Evolutionary conservation across 495 filamentous ascomycete species (phyloP).

Genomic region (Penicillium bovifimosum): DNA sequence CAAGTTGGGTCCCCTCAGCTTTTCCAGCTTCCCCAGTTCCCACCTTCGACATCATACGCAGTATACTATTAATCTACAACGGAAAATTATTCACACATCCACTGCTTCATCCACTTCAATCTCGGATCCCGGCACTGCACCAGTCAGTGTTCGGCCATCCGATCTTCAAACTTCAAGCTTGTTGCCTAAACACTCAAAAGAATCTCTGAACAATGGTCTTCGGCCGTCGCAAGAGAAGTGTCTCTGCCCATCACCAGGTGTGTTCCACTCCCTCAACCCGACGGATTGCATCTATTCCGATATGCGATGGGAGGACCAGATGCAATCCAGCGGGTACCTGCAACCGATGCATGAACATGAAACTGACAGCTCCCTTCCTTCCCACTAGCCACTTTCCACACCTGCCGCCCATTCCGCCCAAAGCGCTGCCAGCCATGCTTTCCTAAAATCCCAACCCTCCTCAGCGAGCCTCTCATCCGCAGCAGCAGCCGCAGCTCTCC

Average conservation of each 20-base stretch:
- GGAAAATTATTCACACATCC: neutral
- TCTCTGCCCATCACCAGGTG: slow-evolving; percentile 50
- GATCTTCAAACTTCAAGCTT: neutral
- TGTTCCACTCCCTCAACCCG: slow-evolving; percentile 17
- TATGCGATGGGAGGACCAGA: neutral
- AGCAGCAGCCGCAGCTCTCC: slow-evolving; percentile 77
- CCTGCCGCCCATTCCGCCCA: slow-evolving; percentile 62
- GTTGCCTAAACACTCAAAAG: neutral
- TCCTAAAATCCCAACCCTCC: slow-evolving; percentile 60
- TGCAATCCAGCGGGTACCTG: slow-evolving; percentile 6
- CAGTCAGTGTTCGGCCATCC: slow-evolving; percentile 25
- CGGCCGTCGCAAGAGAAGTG: slow-evolving; percentile 43
- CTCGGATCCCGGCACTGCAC: slow-evolving; percentile 26
- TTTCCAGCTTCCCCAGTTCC: neutral
- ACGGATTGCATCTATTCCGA: neutral
- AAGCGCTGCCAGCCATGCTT: slow-evolving; percentile 74
- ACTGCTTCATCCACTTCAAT: slow-evolving; percentile 9
- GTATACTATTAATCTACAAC: slow-evolving; percentile 2
- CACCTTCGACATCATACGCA: neutral
- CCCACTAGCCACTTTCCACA: slow-evolving; percentile 47
- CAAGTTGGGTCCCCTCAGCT: slow-evolving; percentile 2
- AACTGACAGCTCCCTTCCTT: slow-evolving; percentile 7
- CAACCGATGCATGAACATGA: slow-evolving; percentile 10
- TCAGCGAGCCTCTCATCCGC: slow-evolving; percentile 68
- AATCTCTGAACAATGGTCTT: slow-evolving; percentile 42